A percentile compares a stretch with the other conserved stretches of the same genome.
phyloP scores from a whole-genome alignment of 2,329 filamentous ascomycete genomes.

The Cladosporium sp. region DNA sequence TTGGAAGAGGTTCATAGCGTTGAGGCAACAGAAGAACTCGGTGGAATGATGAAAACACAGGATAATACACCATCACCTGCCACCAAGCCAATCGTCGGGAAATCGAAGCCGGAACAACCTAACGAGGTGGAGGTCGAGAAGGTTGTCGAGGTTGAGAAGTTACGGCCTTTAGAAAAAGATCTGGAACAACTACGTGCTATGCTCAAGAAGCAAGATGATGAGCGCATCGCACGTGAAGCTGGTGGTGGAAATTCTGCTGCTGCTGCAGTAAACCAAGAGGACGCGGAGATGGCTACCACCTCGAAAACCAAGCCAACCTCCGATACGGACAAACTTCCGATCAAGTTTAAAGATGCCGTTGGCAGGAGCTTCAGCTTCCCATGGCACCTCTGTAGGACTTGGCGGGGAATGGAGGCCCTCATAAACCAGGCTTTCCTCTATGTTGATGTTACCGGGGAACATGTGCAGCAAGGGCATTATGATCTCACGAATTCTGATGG shows the following conservation, averaged over 20 bases:
- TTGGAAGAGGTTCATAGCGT: too few species aligned
- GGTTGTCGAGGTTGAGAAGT: too few species aligned
- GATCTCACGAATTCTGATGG: slow-evolving; percentile 49
- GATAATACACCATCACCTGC: too few species aligned
- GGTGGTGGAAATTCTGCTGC: too few species aligned
- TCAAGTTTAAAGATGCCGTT: slow-evolving; percentile 91
- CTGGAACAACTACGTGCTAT: too few species aligned
- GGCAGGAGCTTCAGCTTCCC: slow-evolving; percentile 91
- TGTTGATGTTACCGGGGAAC: slow-evolving; percentile 46
- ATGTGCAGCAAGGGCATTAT: slow-evolving; percentile 49
- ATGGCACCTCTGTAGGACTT: slow-evolving; percentile 75
- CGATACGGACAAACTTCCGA: slow-evolving; percentile 65
- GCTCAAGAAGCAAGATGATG: too few species aligned
- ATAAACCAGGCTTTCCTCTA: slow-evolving; percentile 53
- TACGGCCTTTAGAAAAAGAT: too few species aligned
- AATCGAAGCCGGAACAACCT: too few species aligned
- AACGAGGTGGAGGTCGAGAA: too few species aligned
- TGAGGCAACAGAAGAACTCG: slow-evolving; percentile 36
- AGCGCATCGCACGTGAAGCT: slow-evolving; percentile 38
- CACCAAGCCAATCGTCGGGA: too few species aligned
- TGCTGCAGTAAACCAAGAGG: too few species aligned
- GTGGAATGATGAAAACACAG: slow-evolving; percentile 43
- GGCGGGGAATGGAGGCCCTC: slow-evolving; percentile 50
- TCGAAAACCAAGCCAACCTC: slow-evolving; percentile 50
- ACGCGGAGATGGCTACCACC: too few species aligned